phyloP scores from a whole-genome alignment of 768 basidiomycete species.

The Suillus discolor region DNA sequence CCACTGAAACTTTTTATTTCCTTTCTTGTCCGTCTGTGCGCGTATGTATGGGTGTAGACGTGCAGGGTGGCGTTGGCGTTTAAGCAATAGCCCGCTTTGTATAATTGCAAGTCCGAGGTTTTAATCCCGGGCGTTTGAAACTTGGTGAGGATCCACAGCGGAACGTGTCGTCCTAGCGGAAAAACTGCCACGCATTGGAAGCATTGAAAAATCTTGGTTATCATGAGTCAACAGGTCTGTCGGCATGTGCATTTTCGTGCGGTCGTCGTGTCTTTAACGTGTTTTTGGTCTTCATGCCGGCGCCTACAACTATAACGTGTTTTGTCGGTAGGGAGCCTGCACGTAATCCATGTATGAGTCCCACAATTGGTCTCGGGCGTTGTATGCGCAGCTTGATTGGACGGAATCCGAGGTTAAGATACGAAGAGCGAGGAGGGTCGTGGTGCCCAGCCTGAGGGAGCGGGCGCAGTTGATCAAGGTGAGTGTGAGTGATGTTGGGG shows the following conservation, averaged over 20 bases:
- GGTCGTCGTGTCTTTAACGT: neutral
- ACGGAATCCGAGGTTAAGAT: constrained; percentile 24
- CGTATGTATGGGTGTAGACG: neutral
- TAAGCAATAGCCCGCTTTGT: constrained; percentile 5
- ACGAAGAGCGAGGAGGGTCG: constrained; percentile 26
- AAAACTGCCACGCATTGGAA: neutral
- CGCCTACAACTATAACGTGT: neutral
- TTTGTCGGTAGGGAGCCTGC: constrained; percentile 15
- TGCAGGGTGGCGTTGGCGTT: constrained; percentile 6
- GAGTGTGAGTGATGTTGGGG: neutral
- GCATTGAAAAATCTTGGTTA: neutral
- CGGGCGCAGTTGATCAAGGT: constrained; percentile 28
- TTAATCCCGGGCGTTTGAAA: constrained; percentile 3
- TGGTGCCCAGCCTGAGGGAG: constrained; percentile 13
- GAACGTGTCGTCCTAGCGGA: constrained; percentile 4
- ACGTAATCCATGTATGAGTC: constrained; percentile 16
- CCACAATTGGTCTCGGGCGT: constrained; percentile 11
- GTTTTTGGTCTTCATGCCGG: neutral
- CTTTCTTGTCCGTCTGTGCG: neutral
- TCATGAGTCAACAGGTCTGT: constrained; percentile 2
- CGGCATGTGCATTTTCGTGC: neutral
- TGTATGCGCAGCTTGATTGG: constrained; percentile 11
- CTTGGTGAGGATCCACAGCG: neutral
- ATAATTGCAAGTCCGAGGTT: neutral
- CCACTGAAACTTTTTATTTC: neutral